Evolutionary conservation across 805 yeast genomes (phyloP).

Genomic region (Komagataella populi): DNA sequence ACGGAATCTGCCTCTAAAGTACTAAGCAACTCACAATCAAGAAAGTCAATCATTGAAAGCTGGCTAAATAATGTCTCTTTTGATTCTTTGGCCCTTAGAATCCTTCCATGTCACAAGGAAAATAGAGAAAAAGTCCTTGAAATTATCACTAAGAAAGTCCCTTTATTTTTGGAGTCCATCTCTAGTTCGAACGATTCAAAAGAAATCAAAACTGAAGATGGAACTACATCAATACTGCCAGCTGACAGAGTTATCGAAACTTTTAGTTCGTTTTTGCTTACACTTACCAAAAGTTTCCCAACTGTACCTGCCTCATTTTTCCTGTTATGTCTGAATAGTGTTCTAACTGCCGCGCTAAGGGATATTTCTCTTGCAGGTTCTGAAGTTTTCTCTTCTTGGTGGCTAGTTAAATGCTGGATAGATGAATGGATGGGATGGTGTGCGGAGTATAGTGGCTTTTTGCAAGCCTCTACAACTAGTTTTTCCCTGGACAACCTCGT

Average conservation of each 20-base stretch:
- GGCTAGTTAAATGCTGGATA: conserved; percentile 64
- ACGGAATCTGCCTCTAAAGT: conserved; percentile 2
- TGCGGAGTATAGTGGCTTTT: conserved; percentile 47
- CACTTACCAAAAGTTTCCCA: conserved; percentile 22
- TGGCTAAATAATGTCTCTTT: conserved; percentile 32
- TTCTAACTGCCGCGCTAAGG: conserved; percentile 45
- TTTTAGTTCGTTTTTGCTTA: conserved; percentile 7
- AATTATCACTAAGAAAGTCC: conserved; percentile 20
- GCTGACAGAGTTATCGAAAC: conserved; percentile 6
- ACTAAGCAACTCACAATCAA: conserved; percentile 11
- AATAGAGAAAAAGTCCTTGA: conserved; percentile 18
- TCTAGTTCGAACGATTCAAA: neutral
- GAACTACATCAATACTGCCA: neutral
- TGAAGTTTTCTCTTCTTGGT: conserved; percentile 58
- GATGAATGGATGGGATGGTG: conserved; percentile 61
- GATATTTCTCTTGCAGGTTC: conserved; percentile 49
- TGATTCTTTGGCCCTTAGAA: conserved; percentile 4
- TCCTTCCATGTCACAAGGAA: conserved; percentile 3
- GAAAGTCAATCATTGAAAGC: conserved; percentile 32
- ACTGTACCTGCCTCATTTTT: conserved; percentile 42
- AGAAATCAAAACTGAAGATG: neutral
- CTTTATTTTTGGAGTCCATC: conserved; percentile 12
- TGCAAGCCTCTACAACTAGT: neutral
- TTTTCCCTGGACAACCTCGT: neutral
- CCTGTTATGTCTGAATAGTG: conserved; percentile 34